Evolutionary conservation across 352 stramenopile genomes (phyloP).

Genomic region (Phytophthora fragariaefolia): DNA sequence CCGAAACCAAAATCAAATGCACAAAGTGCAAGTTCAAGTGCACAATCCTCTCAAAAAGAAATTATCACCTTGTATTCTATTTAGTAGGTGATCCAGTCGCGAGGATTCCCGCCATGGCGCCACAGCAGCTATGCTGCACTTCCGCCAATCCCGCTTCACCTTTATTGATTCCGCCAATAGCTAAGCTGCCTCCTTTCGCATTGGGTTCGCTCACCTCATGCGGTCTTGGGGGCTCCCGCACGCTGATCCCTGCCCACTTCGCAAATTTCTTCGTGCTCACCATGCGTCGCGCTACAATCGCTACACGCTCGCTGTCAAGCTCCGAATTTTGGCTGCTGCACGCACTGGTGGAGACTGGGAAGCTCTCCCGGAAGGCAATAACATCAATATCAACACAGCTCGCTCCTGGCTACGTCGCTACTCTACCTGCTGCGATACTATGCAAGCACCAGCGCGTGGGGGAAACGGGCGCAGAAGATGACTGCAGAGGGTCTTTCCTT

Average conservation of each 20-base stretch:
- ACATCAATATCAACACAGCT: conserved; percentile 1
- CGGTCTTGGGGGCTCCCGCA: background rate
- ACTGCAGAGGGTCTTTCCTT: too few species aligned
- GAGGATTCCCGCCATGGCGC: too few species aligned
- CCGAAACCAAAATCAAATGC: too few species aligned
- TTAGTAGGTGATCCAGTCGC: too few species aligned
- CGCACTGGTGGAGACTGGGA: background rate
- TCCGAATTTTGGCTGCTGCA: background rate
- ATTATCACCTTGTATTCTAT: too few species aligned
- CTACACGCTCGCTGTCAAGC: background rate
- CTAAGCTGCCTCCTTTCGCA: background rate
- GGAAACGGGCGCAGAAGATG: too few species aligned
- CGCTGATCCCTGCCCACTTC: background rate
- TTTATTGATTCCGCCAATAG: background rate
- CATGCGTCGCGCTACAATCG: background rate
- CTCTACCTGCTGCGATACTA: background rate
- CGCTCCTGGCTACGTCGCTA: conserved; percentile 1
- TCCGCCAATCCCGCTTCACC: too few species aligned
- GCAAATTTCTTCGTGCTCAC: background rate
- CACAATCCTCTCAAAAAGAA: too few species aligned
- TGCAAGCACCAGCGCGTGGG: background rate
- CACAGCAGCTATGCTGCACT: too few species aligned
- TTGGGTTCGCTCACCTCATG: background rate
- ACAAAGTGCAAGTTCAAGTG: background rate
- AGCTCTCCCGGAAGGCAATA: background rate